Evolutionary conservation across 371 early-diverging fungal genomes (phyloP).

Genomic region (Basidiobolus meristosporus): DNA sequence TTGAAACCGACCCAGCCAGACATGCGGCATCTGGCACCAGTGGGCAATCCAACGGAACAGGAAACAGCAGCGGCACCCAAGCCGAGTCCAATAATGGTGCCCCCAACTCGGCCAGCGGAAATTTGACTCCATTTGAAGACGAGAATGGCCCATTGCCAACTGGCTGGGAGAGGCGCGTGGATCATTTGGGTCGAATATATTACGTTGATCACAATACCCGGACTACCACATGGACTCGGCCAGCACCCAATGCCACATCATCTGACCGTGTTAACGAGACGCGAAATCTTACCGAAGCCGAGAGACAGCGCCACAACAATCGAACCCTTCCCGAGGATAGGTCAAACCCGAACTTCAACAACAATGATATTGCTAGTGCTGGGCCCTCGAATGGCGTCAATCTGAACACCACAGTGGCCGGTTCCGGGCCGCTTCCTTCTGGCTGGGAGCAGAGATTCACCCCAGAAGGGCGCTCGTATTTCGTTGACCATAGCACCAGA

Average conservation of each 20-base stretch:
- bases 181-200: conserved; percentile 42
- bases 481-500: conserved; percentile 92
- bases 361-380: too few relatives aligned
- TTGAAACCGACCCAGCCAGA: too few relatives aligned
- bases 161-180: conserved; percentile 52
- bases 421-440: conserved; percentile 74
- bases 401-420: conserved; percentile 23
- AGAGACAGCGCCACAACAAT: conserved; percentile 56
- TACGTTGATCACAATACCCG: conserved; percentile 51
- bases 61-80: too few relatives aligned
- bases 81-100: too few relatives aligned
- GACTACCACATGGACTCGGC: conserved; percentile 52
- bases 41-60: background rate
- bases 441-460: conserved; percentile 85
- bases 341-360: too few relatives aligned
- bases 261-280: too few relatives aligned
- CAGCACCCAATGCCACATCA: conserved; percentile 6
- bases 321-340: conserved; percentile 50
- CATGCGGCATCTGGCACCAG: too few relatives aligned
- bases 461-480: conserved; percentile 82
- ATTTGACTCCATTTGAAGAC: conserved; percentile 26
- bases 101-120: background rate
- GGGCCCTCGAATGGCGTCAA: too few relatives aligned
- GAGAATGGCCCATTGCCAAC: conserved; percentile 41
- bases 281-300: conserved; percentile 24